phyloP scores from a whole-genome alignment of 345 rosid species.

The Salix dunnii region DNA sequence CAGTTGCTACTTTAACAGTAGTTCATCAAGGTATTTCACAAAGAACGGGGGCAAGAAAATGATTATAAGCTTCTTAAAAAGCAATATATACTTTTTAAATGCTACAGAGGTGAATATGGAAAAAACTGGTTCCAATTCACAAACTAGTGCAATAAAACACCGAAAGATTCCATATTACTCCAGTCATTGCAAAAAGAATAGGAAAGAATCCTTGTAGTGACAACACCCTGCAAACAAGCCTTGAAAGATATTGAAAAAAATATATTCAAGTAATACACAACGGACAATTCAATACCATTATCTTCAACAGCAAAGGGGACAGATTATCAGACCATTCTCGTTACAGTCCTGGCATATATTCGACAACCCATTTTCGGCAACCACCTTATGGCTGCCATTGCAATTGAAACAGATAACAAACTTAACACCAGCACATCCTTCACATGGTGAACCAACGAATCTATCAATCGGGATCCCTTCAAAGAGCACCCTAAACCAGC shows the following conservation, averaged over 20 bases:
- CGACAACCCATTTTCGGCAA: constrained; percentile 14
- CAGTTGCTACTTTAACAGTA: neutral
- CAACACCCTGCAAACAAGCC: neutral
- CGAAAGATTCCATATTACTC: no score
- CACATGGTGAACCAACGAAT: constrained; percentile 13
- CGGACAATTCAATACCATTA: neutral
- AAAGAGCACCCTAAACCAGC: constrained; percentile 21
- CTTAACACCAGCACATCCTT: constrained; percentile 23
- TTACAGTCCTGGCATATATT: constrained; percentile 23
- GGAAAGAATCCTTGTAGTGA: neutral
- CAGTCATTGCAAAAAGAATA: neutral
- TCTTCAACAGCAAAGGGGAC: constrained; percentile 26
- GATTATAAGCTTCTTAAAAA: neutral
- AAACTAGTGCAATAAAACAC: no score
- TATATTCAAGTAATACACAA: neutral
- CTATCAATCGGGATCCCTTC: constrained; percentile 20
- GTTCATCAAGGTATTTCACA: neutral
- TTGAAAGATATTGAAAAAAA: neutral
- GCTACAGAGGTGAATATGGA: neutral
- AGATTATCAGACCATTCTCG: constrained; percentile 29
- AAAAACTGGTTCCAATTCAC: constrained; percentile 2
- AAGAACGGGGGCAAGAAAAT: neutral
- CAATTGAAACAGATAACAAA: constrained; percentile 33
- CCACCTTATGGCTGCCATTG: constrained; percentile 24
- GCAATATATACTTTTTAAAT: neutral